Evolutionary conservation across 495 filamentous ascomycete species (phyloP).

Genomic region (Xylaria intraflava): DNA sequence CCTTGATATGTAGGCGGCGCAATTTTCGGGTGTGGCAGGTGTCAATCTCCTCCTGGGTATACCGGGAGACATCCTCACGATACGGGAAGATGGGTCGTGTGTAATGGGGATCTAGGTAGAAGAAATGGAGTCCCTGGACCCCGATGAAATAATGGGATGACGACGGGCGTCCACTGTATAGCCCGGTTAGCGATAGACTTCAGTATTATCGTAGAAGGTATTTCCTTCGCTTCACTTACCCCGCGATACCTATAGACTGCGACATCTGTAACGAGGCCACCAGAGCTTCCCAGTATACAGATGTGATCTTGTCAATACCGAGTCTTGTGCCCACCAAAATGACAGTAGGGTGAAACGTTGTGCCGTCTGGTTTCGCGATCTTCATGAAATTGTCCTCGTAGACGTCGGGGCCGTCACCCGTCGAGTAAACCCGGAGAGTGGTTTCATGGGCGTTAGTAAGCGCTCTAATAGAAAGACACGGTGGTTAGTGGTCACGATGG

Average conservation of each 20-base stretch:
- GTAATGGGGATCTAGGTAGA: conserved; percentile 91
- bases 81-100: conserved; percentile 64
- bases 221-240: conserved; percentile 48
- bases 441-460: conserved; percentile 56
- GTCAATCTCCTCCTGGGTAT: conserved; percentile 65
- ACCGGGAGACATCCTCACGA: conserved; percentile 42
- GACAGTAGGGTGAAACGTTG: conserved; percentile 70
- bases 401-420: conserved; percentile 82
- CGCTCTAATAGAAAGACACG: conserved; percentile 44
- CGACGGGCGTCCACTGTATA: conserved; percentile 74
- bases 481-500: not conserved
- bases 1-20: conserved; percentile 72
- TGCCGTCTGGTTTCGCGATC: conserved; percentile 58
- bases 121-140: conserved; percentile 81
- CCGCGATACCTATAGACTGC: conserved; percentile 92
- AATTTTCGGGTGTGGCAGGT: conserved; percentile 83
- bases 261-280: conserved; percentile 72
- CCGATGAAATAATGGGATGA: conserved; percentile 96
- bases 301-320: conserved; percentile 88
- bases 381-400: conserved; percentile 82
- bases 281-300: conserved; percentile 86
- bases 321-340: conserved; percentile 82
- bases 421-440: conserved; percentile 74
- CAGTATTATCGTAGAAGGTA: conserved; percentile 6
- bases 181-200: conserved; percentile 1